Evolutionary conservation across 139 green algal genomes (phyloP), one percentile per base, ranked within the genome.

Genomic region (Chlamydomonas applanata): DNA sequence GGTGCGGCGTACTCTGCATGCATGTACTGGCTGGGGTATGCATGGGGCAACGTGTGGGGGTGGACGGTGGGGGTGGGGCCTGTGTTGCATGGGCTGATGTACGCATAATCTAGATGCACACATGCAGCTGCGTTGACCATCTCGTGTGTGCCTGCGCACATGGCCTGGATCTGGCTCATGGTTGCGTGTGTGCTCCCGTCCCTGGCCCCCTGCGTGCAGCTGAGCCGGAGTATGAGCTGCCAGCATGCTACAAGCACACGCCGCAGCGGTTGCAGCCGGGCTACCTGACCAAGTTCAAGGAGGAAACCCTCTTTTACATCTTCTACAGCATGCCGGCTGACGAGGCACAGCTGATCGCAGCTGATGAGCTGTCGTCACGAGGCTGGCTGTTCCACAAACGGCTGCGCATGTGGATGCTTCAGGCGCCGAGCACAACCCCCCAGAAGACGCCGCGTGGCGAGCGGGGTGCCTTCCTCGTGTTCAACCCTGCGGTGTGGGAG

Each of bases 291-390:
- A 97, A 97, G 79, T 98, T 99, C 78, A 94, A 97, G 83, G 88
- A 94, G 71, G 96, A 99, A 68, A 99, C 96, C 25, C 87, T 99
- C 36, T 98, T 99, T 82, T 99, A 98, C 89, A 93, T 98, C 63
- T 99, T 98, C 75, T 98, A 98, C 82, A 72, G 69, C 53, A 75
- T 64, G 72, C 79, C 90, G 9, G 79, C 81, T n/a, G 91, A 97
- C 53, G 91, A 97, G 82, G 88, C 89, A 24, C 95, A 99, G 88
- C 71, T 98, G 33, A 90, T 91, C 44, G 94, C 95, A n/a, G 95
- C 93, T 2, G 95, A 98, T 53, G 95, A 99, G 89, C 88, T 99
- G 59, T 85, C 74, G n/a, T 69, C 71, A 5, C 88, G 95, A 0
- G 92, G 92, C 24, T 99, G 95, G 95, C 89, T 82, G 66, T 97